Conservation (phyloP, 768 basidiomycete species). For the Mycena albidolilacea region DNA sequence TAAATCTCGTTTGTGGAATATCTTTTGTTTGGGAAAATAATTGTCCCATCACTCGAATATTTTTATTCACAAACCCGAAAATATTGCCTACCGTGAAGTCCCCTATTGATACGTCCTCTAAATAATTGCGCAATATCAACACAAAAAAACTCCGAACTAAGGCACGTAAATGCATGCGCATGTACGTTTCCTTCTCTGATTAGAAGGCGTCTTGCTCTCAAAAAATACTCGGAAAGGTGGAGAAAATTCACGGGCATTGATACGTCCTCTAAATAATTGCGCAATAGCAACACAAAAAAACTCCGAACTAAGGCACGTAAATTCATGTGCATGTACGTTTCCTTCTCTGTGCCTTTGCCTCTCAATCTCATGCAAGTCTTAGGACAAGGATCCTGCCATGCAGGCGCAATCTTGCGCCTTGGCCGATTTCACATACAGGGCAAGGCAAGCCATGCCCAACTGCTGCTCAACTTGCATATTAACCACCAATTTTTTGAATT, state of each 20-base stretch:
- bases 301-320: neutral
- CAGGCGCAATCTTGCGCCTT: neutral
- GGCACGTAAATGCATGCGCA: neutral
- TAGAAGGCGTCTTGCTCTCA: no score
- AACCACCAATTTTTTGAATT: neutral
- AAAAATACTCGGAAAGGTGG: neutral
- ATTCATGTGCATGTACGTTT: neutral
- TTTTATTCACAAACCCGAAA: no score
- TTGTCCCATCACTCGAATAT: no score
- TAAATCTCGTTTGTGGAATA: no score
- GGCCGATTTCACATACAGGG: no score
- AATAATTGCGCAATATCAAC: neutral
- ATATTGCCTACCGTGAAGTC: no score
- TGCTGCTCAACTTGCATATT: neutral
- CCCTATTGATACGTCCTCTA: neutral
- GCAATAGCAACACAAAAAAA: neutral
- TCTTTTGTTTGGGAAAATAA: no score
- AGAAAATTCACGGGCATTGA: neutral
- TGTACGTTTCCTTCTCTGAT: neutral
- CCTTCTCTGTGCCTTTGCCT: neutral
- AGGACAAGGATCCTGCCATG: neutral
- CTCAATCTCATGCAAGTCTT: neutral
- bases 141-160: neutral
- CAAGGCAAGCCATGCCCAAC: neutral
- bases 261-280: neutral